These are phyloP conservation scores for Dichotomocladium elegans DNA, from an alignment of 371 early-diverging fungal genomes.

Conservation along the genomic window DNA sequence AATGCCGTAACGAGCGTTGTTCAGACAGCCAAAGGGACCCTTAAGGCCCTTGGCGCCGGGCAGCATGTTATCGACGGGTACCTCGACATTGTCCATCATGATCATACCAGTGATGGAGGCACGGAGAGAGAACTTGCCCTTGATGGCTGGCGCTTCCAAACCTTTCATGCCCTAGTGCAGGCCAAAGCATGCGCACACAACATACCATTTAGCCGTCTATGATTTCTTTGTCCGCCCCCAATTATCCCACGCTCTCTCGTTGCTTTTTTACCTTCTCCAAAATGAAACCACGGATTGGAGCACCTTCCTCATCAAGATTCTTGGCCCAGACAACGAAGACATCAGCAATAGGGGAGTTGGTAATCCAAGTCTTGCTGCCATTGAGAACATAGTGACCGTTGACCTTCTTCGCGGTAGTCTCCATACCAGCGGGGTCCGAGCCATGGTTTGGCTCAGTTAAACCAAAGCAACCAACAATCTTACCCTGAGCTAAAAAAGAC, in stretches of 20 bases:
- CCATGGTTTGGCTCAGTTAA: constrained; percentile 98
- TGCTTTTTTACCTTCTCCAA: constrained; percentile 69
- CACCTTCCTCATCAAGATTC: constrained; percentile 71
- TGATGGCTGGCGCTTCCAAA: constrained; percentile 82
- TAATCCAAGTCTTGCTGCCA: constrained; percentile 98
- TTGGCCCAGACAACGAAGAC: constrained; percentile 99
- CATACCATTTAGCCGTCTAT: background rate
- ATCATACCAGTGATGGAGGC: constrained; percentile 98
- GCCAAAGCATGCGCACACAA: background rate
- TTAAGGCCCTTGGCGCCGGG: constrained; percentile 88
- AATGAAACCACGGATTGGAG: constrained; percentile 89
- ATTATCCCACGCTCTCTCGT: no score
- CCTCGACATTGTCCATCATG: constrained; percentile 96
- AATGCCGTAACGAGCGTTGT: constrained; percentile 97
- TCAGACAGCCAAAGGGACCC: constrained; percentile 97
- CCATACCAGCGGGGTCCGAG: constrained; percentile 94
- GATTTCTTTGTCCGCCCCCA: no score
- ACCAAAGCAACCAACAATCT: constrained; percentile 90
- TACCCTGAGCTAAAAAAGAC: constrained; percentile 76
- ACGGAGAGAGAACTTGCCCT: constrained; percentile 94
- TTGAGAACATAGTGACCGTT: constrained; percentile 79
- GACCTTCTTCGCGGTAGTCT: constrained; percentile 80
- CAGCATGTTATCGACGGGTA: constrained; percentile 86
- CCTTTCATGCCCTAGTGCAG: constrained; percentile 73
- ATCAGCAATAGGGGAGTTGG: constrained; percentile 97